These are phyloP conservation scores for Leishmania arabica DNA, from an alignment of 208 protist genomes.

Conservation along the genomic window DNA sequence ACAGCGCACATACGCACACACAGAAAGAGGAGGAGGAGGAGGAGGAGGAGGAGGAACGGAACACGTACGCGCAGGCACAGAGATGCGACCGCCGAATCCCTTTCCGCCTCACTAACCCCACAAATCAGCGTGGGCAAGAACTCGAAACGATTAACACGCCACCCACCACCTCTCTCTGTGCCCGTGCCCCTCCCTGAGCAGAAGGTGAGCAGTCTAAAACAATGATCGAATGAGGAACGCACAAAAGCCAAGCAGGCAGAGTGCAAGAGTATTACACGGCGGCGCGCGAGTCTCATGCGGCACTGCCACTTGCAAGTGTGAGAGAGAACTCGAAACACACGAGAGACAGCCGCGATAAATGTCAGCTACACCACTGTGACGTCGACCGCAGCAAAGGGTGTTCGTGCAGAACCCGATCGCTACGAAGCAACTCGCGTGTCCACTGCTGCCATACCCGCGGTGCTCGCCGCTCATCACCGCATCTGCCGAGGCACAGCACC, in stretches of 20 bases:
- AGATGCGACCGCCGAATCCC: too few species aligned
- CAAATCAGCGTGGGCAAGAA: background rate
- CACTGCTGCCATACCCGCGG: slow-evolving; percentile 31
- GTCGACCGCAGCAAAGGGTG: background rate
- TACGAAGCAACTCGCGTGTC: slow-evolving; percentile 15
- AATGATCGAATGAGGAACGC: background rate
- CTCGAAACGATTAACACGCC: background rate
- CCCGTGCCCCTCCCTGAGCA: background rate
- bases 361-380: background rate
- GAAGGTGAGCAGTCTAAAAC: background rate
- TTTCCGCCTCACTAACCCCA: background rate
- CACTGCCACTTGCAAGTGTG: background rate
- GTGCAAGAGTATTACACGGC: background rate
- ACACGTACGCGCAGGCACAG: background rate
- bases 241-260: background rate
- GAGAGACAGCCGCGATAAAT: too few species aligned
- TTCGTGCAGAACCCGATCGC: slow-evolving; percentile 8
- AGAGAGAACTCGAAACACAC: too few species aligned
- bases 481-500: slow-evolving; percentile 16
- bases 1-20: too few species aligned
- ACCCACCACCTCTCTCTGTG: background rate
- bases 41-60: background rate
- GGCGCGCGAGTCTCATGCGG: background rate
- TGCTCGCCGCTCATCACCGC: slow-evolving; percentile 19
- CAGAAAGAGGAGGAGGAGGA: background rate